A percentile compares a stretch with the other conserved stretches of the same genome.
These are phyloP conservation scores for Phytopythium montanum DNA, from an alignment of 352 stramenopile species.

Conservation along the genomic window DNA sequence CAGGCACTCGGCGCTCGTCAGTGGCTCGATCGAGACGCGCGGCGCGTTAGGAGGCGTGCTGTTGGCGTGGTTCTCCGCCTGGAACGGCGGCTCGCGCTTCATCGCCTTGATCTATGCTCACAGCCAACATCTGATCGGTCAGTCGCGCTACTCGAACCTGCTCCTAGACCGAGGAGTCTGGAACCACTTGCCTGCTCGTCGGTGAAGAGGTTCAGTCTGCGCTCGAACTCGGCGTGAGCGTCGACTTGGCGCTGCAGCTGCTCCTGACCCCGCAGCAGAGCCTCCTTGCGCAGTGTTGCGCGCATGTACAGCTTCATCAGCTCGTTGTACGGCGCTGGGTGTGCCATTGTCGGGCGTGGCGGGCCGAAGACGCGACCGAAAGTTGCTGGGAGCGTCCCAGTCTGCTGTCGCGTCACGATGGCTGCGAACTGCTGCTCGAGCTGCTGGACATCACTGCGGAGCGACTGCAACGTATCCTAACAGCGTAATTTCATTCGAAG, in stretches of 20 bases:
- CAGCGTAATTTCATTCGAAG: background rate
- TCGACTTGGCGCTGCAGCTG: conserved; percentile 36
- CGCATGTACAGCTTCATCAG: conserved; percentile 34
- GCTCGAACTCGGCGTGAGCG: conserved; percentile 37
- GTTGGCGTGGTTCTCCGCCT: background rate
- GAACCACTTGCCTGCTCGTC: conserved; percentile 23
- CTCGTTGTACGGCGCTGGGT: background rate
- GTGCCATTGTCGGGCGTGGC: background rate
- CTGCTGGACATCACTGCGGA: conserved; percentile 28
- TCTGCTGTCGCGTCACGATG: conserved; percentile 15
- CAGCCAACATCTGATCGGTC: background rate
- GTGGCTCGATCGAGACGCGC: conserved; percentile 9
- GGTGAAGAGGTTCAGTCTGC: conserved; percentile 31
- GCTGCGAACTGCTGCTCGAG: conserved; percentile 25
- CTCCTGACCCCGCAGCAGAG: conserved; percentile 46
- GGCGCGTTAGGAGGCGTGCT: background rate
- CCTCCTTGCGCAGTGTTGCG: conserved; percentile 43
- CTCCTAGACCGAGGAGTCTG: background rate
- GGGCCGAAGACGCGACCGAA: background rate
- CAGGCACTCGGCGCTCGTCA: conserved; percentile 41
- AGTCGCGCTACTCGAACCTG: background rate
- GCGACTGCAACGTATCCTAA: conserved; percentile 32
- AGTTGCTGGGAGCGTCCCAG: background rate
- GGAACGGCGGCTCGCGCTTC: background rate
- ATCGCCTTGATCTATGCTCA: background rate